phyloP scores from a whole-genome alignment of 164 flowering plant species.

The Aristolochia californica region DNA sequence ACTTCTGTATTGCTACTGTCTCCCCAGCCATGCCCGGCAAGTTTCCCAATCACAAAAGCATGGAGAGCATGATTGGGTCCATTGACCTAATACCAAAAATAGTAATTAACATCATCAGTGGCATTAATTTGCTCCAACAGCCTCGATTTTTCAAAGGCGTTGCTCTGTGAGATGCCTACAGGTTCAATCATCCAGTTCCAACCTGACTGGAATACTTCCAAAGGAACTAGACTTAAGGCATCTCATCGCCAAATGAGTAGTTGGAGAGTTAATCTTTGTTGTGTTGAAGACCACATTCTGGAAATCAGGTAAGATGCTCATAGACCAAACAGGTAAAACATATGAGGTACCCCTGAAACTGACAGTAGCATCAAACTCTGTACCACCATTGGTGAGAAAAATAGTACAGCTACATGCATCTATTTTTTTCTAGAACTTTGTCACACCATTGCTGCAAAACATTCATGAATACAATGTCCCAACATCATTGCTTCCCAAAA shows the following conservation, averaged over 20 bases:
- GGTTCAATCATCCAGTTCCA: constrained; percentile 89
- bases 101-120: constrained; percentile 91
- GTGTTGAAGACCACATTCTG: too few relatives aligned
- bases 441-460: too few relatives aligned
- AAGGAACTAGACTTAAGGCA: too few relatives aligned
- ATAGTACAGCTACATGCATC: constrained; percentile 71
- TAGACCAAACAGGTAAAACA: constrained; percentile 91
- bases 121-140: constrained; percentile 84
- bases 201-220: constrained; percentile 29
- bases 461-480: too few relatives aligned
- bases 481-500: too few relatives aligned
- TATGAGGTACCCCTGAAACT: constrained; percentile 80
- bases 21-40: constrained; percentile 65
- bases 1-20: constrained; percentile 37
- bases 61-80: constrained; percentile 85
- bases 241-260: too few relatives aligned
- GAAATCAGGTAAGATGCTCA: constrained; percentile 99
- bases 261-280: too few relatives aligned
- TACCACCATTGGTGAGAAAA: constrained; percentile 71
- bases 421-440: too few relatives aligned
- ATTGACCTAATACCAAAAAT: constrained; percentile 89
- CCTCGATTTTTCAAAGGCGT: constrained; percentile 48
- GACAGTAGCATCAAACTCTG: too few relatives aligned
- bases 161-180: constrained; percentile 63
- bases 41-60: constrained; percentile 72